These are phyloP conservation scores for Macrocystidia cucumis DNA, from an alignment of 1,284 basidiomycete species.

Conservation along the genomic window DNA sequence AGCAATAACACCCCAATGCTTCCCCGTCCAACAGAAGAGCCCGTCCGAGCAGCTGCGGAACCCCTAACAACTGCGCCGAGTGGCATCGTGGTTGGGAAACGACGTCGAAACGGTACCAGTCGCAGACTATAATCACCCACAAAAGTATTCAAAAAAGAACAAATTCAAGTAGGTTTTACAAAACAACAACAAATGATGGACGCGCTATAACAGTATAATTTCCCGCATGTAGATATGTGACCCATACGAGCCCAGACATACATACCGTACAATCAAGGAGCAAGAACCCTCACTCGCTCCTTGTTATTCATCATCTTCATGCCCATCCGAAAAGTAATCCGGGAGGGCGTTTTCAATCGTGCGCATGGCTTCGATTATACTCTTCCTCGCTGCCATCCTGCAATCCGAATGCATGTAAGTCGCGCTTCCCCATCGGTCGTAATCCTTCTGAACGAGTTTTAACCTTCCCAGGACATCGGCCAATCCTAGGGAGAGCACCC, in stretches of 20 bases:
- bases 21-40: constrained; percentile 10
- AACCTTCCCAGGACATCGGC: constrained; percentile 60
- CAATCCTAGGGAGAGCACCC: constrained; percentile 43
- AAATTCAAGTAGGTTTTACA: too few species aligned
- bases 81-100: constrained; percentile 20
- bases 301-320: constrained; percentile 7
- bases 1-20: constrained; percentile 14
- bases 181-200: too few species aligned
- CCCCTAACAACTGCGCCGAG: too few species aligned
- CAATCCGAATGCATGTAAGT: constrained; percentile 72
- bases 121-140: too few species aligned
- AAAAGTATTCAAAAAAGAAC: not conserved
- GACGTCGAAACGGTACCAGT: constrained; percentile 21
- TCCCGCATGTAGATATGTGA: too few species aligned
- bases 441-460: constrained; percentile 50
- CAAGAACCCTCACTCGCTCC: too few species aligned
- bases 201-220: too few species aligned
- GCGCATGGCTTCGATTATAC: constrained; percentile 45
- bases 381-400: constrained; percentile 43
- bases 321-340: constrained; percentile 43
- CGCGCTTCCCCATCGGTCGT: constrained; percentile 58
- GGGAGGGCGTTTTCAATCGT: constrained; percentile 46
- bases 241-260: too few species aligned
- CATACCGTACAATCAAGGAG: too few species aligned
- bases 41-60: constrained; percentile 6